Conservation (phyloP, 352 stramenopile genomes). For the Pythium utonaiense region DNA sequence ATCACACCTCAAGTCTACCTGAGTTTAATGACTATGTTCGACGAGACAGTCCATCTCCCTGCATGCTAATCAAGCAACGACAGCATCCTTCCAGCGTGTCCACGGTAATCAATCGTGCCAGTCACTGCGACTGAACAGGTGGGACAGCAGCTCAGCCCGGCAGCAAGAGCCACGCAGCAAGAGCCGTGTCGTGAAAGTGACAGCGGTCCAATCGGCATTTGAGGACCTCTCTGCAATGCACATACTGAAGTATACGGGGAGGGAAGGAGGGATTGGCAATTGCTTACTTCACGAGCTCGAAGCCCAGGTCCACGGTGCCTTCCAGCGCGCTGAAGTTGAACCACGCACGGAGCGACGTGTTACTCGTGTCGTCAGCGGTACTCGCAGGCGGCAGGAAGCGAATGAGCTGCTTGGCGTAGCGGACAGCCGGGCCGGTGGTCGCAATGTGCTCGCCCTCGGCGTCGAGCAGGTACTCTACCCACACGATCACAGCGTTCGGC, state of each 20-base stretch:
- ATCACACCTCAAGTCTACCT: too few species aligned
- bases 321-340: slow-evolving; percentile 60
- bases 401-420: slow-evolving; percentile 75
- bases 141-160: too few species aligned
- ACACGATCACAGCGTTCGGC: slow-evolving; percentile 68
- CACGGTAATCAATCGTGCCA: too few species aligned
- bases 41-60: too few species aligned
- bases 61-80: too few species aligned
- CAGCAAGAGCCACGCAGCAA: too few species aligned
- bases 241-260: neutral
- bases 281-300: slow-evolving; percentile 23
- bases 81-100: too few species aligned
- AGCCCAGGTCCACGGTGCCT: slow-evolving; percentile 52
- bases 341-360: slow-evolving; percentile 19
- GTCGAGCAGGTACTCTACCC: slow-evolving; percentile 68
- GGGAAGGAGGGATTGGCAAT: neutral
- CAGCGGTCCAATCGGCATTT: too few species aligned
- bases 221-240: too few species aligned
- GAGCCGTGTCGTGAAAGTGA: too few species aligned
- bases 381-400: slow-evolving; percentile 44
- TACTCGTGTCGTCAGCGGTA: neutral
- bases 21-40: too few species aligned
- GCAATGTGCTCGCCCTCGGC: slow-evolving; percentile 36
- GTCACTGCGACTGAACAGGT: too few species aligned
- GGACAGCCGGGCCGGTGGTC: slow-evolving; percentile 47